Conservation (phyloP, 2,329 filamentous ascomycete genomes). For the Peltaster fructicola region DNA sequence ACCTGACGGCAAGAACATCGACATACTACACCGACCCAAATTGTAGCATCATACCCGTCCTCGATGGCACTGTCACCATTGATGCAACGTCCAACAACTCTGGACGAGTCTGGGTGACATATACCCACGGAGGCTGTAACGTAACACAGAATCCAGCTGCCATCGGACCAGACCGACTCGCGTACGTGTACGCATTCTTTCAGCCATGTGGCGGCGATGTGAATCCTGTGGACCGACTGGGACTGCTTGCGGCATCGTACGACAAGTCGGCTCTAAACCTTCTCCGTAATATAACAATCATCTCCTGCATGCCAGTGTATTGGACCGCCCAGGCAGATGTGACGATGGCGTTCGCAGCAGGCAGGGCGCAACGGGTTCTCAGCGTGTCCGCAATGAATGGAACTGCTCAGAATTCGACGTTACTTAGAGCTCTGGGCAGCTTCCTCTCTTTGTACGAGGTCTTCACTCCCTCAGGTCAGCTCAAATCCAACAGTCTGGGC, state of each 20-base stretch:
- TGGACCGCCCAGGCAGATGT: slow-evolving; percentile 1
- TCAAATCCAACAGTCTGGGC: slow-evolving; percentile 1
- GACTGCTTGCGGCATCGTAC: background rate
- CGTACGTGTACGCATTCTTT: slow-evolving; percentile 1
- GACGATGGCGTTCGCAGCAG: slow-evolving; percentile 1
- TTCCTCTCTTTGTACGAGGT: background rate
- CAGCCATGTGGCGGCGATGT: slow-evolving; percentile 1
- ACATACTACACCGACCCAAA: background rate
- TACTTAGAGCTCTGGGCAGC: slow-evolving; percentile 1
- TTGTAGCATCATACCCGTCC: background rate
- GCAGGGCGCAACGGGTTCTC: background rate
- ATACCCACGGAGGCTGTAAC: background rate
- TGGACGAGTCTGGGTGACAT: slow-evolving; percentile 1
- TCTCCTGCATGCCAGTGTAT: slow-evolving; percentile 1
- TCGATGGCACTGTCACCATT: slow-evolving; percentile 1
- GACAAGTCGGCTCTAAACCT: background rate
- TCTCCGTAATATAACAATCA: background rate
- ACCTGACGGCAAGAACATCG: slow-evolving; percentile 1
- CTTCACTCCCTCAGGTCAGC: slow-evolving; percentile 1
- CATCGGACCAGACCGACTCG: slow-evolving; percentile 1
- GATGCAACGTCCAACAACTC: slow-evolving; percentile 1
- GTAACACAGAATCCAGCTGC: slow-evolving; percentile 1
- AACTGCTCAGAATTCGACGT: slow-evolving; percentile 1
- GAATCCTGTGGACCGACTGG: slow-evolving; percentile 1
- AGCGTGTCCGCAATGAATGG: background rate